Percentiles rank a stretch among this genome's conserved stretches.
These are phyloP conservation scores for Neurospora sp. DNA, from an alignment of 495 filamentous ascomycete genomes.

Conservation along the genomic window DNA sequence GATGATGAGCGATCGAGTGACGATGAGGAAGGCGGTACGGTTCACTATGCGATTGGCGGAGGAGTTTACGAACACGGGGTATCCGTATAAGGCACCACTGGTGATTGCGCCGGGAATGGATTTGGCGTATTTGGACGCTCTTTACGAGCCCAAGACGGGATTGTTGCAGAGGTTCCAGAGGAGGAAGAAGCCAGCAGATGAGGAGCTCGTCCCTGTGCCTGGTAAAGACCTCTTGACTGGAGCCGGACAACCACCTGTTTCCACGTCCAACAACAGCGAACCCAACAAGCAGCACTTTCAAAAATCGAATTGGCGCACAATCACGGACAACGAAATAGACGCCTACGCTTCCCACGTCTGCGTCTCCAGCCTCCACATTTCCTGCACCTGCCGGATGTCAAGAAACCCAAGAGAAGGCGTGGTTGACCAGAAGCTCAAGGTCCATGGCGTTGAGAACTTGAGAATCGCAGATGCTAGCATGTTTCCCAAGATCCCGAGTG, in stretches of 20 bases:
- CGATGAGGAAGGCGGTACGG: slow-evolving; percentile 9
- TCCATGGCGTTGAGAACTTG: slow-evolving; percentile 32
- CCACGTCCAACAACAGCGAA: background rate
- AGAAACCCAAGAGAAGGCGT: slow-evolving; percentile 21
- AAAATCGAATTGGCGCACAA: slow-evolving; percentile 7
- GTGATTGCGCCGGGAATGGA: slow-evolving; percentile 14
- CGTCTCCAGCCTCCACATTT: slow-evolving; percentile 11
- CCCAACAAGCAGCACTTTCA: background rate
- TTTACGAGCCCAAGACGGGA: background rate
- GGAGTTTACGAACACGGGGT: slow-evolving; percentile 9
- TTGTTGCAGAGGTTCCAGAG: background rate
- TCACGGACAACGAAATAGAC: slow-evolving; percentile 20
- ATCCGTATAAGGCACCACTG: slow-evolving; percentile 11
- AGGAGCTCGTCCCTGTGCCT: background rate
- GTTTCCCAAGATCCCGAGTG: slow-evolving; percentile 36
- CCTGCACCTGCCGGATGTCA: slow-evolving; percentile 10
- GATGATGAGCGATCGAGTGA: slow-evolving; percentile 12
- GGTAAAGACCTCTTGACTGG: background rate
- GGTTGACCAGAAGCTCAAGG: slow-evolving; percentile 36
- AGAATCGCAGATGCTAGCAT: slow-evolving; percentile 42
- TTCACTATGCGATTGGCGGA: slow-evolving; percentile 19
- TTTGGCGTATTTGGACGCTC: slow-evolving; percentile 4
- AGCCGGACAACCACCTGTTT: background rate
- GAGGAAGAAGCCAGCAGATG: background rate
- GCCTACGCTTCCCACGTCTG: slow-evolving; percentile 8